Conservation (phyloP, 2,329 filamentous ascomycete genomes). For the Gaeumannomyces tritici region DNA sequence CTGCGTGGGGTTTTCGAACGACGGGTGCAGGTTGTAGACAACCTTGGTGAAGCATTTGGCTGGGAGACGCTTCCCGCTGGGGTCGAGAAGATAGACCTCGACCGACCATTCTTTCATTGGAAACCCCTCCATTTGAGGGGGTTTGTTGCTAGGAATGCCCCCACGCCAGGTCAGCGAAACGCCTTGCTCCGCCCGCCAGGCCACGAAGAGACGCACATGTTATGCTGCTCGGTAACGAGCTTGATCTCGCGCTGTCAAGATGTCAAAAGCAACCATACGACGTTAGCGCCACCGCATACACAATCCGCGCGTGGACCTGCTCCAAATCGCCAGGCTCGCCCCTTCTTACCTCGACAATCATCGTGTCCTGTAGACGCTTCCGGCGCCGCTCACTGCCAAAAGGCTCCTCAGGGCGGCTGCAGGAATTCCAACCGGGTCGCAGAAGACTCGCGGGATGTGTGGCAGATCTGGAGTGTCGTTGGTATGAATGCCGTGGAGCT, state of each 20-base stretch:
- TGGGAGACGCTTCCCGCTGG: conserved; percentile 73
- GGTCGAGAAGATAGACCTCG: conserved; percentile 73
- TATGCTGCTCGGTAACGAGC: conserved; percentile 83
- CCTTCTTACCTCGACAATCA: conserved; percentile 27
- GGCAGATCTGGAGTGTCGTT: not conserved
- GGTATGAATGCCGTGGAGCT: not conserved
- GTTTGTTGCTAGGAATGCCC: conserved; percentile 52
- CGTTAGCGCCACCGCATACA: not conserved
- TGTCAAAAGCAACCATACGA: not conserved
- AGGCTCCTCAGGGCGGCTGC: not conserved
- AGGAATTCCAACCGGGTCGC: not conserved
- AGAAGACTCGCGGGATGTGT: not conserved
- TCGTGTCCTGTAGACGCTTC: conserved; percentile 10
- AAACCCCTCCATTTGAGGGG: conserved; percentile 74
- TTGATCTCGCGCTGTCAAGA: conserved; percentile 69
- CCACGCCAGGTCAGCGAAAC: not conserved
- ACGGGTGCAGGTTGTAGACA: conserved; percentile 86
- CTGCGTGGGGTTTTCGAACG: conserved; percentile 79
- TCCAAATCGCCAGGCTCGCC: not conserved
- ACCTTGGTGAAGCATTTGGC: conserved; percentile 87
- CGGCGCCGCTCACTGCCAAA: not conserved
- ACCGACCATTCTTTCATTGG: conserved; percentile 92
- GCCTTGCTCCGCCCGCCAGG: not conserved
- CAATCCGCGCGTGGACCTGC: not conserved
- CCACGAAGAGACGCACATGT: conserved; percentile 50